A percentile compares a stretch with the other conserved stretches of the same genome.
Conservation (phyloP, 192 early-diverging fungal genomes). For the Allomyces javanicus region DNA sequence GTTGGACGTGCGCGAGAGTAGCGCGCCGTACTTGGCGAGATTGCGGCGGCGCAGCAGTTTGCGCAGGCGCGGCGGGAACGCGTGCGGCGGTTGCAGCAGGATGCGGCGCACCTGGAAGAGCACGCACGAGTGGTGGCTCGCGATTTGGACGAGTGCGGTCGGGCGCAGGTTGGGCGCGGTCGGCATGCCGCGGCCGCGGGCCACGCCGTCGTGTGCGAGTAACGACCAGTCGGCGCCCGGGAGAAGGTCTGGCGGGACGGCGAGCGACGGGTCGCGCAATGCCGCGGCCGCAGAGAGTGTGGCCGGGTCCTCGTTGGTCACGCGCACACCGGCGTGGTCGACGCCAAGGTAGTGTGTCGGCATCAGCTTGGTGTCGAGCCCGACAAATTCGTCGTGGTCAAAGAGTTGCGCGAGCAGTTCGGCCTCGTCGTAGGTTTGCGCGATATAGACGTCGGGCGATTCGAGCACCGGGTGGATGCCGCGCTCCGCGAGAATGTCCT, state of each 20-base stretch:
- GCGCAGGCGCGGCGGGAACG: neutral
- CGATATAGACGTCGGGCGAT: neutral
- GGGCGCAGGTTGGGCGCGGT: neutral
- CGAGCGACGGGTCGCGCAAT: neutral
- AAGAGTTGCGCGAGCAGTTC: neutral
- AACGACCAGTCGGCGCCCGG: too few relatives aligned
- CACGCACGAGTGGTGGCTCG: neutral
- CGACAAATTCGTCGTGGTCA: neutral
- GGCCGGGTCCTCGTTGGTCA: neutral
- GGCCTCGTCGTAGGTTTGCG: neutral
- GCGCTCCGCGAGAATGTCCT: neutral
- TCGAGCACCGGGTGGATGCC: neutral
- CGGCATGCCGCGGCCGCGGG: neutral
- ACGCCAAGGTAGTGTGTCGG: neutral
- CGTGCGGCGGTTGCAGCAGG: neutral
- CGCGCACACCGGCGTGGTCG: too few relatives aligned
- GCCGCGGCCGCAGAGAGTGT: too few relatives aligned
- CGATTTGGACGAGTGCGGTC: neutral
- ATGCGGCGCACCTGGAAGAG: neutral
- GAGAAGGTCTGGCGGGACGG: neutral
- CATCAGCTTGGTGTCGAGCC: neutral
- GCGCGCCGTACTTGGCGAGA: neutral
- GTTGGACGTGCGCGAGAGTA: too few relatives aligned
- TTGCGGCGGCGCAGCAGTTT: neutral
- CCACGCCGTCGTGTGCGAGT: neutral